A percentile compares a stretch with the other conserved stretches of the same genome.
phyloP scores from a whole-genome alignment of 306 rosid species.

The Sphenostylis stenocarpa region DNA sequence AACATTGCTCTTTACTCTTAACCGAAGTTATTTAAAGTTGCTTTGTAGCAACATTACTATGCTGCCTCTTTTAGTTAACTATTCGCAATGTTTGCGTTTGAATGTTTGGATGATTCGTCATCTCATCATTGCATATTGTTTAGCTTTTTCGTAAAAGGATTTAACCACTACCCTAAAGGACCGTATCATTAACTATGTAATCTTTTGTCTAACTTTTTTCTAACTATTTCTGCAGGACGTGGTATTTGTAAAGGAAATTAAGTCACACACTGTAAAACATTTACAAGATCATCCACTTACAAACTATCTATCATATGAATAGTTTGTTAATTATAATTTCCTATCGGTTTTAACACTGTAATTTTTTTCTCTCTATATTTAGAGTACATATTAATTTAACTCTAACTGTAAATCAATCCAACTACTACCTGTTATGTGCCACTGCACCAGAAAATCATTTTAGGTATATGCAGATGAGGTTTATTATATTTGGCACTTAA shows the following conservation, averaged over 20 bases:
- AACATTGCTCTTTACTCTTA: background rate
- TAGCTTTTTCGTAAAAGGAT: background rate
- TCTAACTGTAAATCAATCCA: background rate
- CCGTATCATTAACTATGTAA: background rate
- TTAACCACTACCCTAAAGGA: background rate
- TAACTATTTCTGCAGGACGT: background rate
- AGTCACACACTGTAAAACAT: background rate
- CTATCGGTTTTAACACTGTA: too few relatives aligned
- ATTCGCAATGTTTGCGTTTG: constrained; percentile 2
- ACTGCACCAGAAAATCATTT: constrained; percentile 6
- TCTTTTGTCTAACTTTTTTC: background rate
- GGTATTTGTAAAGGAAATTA: background rate
- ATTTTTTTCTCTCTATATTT: too few relatives aligned
- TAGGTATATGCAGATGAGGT: constrained; percentile 19
- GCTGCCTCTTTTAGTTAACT: constrained; percentile 4
- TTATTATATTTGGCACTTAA: background rate
- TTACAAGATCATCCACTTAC: background rate
- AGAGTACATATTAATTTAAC: too few relatives aligned
- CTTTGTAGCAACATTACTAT: background rate
- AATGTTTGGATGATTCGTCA: constrained; percentile 22
- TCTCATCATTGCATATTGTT: constrained; percentile 24
- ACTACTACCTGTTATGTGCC: constrained; percentile 12
- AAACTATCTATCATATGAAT: too few relatives aligned
- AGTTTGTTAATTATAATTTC: background rate
- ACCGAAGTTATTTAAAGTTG: background rate